Percentiles rank a stretch among this genome's conserved stretches.
phyloP scores from a whole-genome alignment of 306 rosid species.

The Adenanthera pavonina region DNA sequence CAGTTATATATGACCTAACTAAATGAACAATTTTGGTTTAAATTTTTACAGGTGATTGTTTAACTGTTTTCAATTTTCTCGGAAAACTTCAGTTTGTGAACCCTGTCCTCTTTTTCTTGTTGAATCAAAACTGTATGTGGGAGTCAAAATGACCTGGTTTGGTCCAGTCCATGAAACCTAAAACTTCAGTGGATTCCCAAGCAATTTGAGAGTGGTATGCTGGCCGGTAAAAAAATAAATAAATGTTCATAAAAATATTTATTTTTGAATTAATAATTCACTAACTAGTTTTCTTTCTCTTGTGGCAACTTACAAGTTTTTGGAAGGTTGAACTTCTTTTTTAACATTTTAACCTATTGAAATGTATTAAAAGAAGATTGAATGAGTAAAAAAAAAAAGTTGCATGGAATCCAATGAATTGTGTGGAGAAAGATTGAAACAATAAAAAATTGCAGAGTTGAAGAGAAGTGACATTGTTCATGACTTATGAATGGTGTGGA shows the following conservation, averaged over 20 bases:
- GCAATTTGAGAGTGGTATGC: not conserved
- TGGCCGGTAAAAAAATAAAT: not conserved
- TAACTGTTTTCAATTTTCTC: conserved; percentile 12
- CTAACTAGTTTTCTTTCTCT: not conserved
- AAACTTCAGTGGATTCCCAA: not conserved
- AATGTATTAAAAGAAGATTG: no score
- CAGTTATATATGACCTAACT: not conserved
- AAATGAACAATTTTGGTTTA: not conserved
- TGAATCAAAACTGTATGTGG: conserved; percentile 8
- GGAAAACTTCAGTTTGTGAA: not conserved
- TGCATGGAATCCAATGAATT: no score
- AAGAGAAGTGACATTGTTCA: no score
- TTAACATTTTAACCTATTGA: no score
- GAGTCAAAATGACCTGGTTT: not conserved
- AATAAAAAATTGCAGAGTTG: no score
- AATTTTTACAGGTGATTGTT: conserved; percentile 1
- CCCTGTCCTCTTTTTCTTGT: not conserved
- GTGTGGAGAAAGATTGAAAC: no score
- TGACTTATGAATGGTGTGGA: no score
- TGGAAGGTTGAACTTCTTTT: no score
- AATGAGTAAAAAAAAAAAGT: no score
- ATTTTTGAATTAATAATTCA: not conserved
- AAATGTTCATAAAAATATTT: not conserved
- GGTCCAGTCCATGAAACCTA: not conserved
- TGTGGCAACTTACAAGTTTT: no score